Base-by-base conservation (phyloP, 768 basidiomycete species). In the Cantharellus anzutake region DNA sequence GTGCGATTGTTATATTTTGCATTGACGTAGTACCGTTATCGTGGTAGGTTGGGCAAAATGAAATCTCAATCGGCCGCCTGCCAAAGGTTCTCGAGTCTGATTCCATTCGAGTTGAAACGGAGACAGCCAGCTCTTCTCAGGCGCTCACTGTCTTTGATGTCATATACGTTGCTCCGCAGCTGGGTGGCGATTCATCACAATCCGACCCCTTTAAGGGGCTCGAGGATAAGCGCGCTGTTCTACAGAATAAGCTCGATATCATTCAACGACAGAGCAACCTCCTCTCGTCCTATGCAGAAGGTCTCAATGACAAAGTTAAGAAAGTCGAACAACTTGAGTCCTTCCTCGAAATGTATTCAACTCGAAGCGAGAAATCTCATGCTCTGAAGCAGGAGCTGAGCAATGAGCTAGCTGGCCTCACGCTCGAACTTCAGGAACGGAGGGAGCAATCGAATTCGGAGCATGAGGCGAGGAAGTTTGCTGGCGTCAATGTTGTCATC, bases 401-500 rank as follows among this genome's bases (percentile, higher is more conserved):
- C 7, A 55, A 55, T 7, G 52, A 55, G 35, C 7, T 14, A 7
- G 38, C 11, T 7, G 11, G 7, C 11, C 52, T 55, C 52, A 7
- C 7, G 11, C 14, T 14, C 14, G 52, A 55, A 7, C 62, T 51
- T 5, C 14, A 11, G 11, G 52, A 37, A 7, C 7, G 11, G 7
- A 11, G 35, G 11, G 38, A 55, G 35, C 44, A 29, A 11, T 11
- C 44, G 29, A 37, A 11, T 37, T 11, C 7, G 52, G 52, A 55
- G 7, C 14, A 14, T 11, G 14, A 11, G 52, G 7, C 7, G 14
- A 37, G 7, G 11, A 11, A 7, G 7, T 7, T 7, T 11, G 14
- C 52, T 11, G 35, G 52, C 7, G 52, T 55, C 11, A 61, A 57
- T 5, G 63, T 63, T 37, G 39, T 59, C n/a, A 52, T 63, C 16